A percentile compares a stretch with the other conserved stretches of the same genome.
Conservation (phyloP, 164 flowering plant genomes). For the grape (Vitis vinifera) region DNA sequence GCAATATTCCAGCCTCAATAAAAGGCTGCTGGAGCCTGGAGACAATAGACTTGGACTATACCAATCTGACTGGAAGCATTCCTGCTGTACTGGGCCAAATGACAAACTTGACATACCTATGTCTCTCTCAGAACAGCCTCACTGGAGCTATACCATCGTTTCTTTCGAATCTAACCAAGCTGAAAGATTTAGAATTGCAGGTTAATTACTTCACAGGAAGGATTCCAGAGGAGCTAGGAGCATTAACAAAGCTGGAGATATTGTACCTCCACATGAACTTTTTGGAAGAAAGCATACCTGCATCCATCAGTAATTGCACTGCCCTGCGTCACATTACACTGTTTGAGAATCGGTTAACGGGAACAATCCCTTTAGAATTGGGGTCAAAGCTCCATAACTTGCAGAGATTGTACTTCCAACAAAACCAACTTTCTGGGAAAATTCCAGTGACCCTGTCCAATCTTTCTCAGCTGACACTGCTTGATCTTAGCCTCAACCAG, state of each 20-base stretch:
- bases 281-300: slow-evolving; percentile 12
- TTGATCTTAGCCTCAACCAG: slow-evolving; percentile 3
- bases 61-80: slow-evolving; percentile 10
- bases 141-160: slow-evolving; percentile 4
- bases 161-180: slow-evolving; percentile 9
- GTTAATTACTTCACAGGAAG: slow-evolving; percentile 12
- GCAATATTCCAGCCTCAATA: too few species aligned
- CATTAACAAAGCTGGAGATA: slow-evolving; percentile 10
- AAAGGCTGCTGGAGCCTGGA: background rate
- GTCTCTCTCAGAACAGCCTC: slow-evolving; percentile 7
- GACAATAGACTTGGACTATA: background rate
- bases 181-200: slow-evolving; percentile 1
- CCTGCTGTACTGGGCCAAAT: slow-evolving; percentile 15
- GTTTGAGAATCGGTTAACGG: slow-evolving; percentile 1
- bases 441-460: slow-evolving; percentile 7
- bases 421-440: slow-evolving; percentile 6
- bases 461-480: slow-evolving; percentile 11
- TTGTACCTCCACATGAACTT: slow-evolving; percentile 9
- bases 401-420: slow-evolving; percentile 4
- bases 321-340: slow-evolving; percentile 8
- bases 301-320: slow-evolving; percentile 13
- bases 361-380: slow-evolving; percentile 19
- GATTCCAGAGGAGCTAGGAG: slow-evolving; percentile 12
- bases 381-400: slow-evolving; percentile 14
- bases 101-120: slow-evolving; percentile 12